Base-by-base conservation (phyloP, 2,329 filamentous ascomycete genomes). In the Corynespora cassiicola region DNA sequence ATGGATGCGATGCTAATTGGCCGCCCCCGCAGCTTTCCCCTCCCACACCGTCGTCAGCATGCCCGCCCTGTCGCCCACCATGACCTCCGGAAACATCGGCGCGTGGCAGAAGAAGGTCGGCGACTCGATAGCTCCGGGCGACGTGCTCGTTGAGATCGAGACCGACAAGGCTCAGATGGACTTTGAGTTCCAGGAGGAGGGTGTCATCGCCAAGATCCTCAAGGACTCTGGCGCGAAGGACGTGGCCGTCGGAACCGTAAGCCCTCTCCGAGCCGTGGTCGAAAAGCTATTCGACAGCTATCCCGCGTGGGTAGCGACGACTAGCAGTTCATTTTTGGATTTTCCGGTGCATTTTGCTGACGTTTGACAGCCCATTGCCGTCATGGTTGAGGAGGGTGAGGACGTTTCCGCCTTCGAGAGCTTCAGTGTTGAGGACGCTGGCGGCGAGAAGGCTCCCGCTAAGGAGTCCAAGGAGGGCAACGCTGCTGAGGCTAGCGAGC, bases 151-250 rank as follows among this genome's bases (percentile, higher is more conserved):
- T 57, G 91, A 96, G 80, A 96, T 97, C 64, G 94, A 99, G 82
- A 99, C 94, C 61, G 94, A 99, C 76, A 99, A 99, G 82, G 94
- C 94, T 52, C 94, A 97, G 78, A 99, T 99, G 94, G 94, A 99
- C 78, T 97, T 99, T 71, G 94, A 99, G 75, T 97, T 95, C 75
- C 94, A 99, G 75, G 94, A 99, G 66, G 94, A 97, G 70, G 94
- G 92, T 78, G 82, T 95, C 45, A 80, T 99, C 56, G 92, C 94
- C 63, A 96, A 96, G 81, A 81, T 97, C 51, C 78, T 99, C 65
- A 94, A 90, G 77, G 88, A 96, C 29, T 86, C 87, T 45, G 95
- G 95, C 54, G 87, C 86, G 73, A 99, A 97, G 80, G 94, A 99
- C 70, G 78, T 99, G 48, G 72, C 92, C 19, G 90, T 99, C 61